These are phyloP conservation scores for Fusarium sp. DNA, from an alignment of 2,329 filamentous ascomycete species.

Conservation along the genomic window DNA sequence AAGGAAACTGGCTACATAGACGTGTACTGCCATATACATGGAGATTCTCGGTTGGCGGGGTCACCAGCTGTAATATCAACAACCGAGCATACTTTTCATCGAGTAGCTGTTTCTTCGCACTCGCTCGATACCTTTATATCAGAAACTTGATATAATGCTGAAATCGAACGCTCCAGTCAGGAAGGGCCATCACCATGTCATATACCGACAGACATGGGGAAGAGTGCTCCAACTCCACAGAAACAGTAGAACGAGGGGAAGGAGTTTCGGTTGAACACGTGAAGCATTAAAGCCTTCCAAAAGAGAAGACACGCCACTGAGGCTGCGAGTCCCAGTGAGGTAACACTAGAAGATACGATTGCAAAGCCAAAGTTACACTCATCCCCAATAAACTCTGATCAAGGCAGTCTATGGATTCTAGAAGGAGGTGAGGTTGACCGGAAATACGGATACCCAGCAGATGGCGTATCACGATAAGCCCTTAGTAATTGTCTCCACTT, in stretches of 20 bases:
- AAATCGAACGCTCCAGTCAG: not conserved
- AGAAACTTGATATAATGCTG: not conserved
- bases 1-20: too few relatives aligned
- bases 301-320: not conserved
- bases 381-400: not conserved
- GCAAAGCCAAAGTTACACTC: not conserved
- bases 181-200: not conserved
- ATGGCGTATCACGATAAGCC: conserved; percentile 1
- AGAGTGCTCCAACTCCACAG: not conserved
- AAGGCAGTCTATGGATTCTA: not conserved
- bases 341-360: not conserved
- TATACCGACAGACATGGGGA: not conserved
- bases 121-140: not conserved
- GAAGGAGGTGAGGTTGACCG: not conserved
- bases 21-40: too few relatives aligned
- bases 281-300: not conserved
- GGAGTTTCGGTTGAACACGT: not conserved
- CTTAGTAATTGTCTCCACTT: conserved; percentile 33
- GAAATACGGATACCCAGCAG: conserved; percentile 26
- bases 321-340: not conserved
- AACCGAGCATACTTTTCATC: not conserved
- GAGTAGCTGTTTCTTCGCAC: not conserved
- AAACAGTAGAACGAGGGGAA: not conserved
- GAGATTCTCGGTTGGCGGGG: too few relatives aligned
- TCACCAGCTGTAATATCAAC: too few relatives aligned